Evolutionary conservation across 2,329 filamentous ascomycete species (phyloP).

Genomic region (Monosporascus ibericus): DNA sequence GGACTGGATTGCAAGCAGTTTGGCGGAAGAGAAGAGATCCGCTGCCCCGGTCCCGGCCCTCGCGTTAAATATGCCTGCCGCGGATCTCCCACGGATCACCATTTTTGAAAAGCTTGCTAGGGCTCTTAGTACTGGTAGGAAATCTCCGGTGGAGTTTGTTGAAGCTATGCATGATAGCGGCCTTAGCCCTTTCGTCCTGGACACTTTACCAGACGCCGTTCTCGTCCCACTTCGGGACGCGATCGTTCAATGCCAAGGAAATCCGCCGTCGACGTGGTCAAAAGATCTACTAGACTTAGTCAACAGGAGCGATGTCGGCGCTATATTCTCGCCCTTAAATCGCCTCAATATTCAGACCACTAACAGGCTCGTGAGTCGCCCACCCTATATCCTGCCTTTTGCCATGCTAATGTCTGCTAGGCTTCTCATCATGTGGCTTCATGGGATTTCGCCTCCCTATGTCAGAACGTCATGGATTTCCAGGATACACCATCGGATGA

Average conservation of each 20-base stretch:
- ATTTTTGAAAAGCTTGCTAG: constrained; percentile 65
- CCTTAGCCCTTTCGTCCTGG: constrained; percentile 61
- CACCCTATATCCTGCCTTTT: background rate
- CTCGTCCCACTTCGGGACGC: constrained; percentile 74
- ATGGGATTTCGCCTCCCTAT: constrained; percentile 75
- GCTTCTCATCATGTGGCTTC: constrained; percentile 58
- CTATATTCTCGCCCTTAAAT: constrained; percentile 49
- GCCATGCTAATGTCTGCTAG: constrained; percentile 29
- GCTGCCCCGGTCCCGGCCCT: constrained; percentile 13
- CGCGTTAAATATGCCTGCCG: constrained; percentile 16
- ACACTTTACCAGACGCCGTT: constrained; percentile 82
- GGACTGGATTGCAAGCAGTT: constrained; percentile 46
- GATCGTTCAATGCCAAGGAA: constrained; percentile 77
- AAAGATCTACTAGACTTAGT: constrained; percentile 67
- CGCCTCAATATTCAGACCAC: constrained; percentile 27
- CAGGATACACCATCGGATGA: constrained; percentile 62
- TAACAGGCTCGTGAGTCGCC: constrained; percentile 37
- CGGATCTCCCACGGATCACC: constrained; percentile 58
- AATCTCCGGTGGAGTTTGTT: constrained; percentile 55
- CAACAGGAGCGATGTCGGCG: constrained; percentile 73
- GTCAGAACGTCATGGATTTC: constrained; percentile 57
- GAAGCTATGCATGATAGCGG: constrained; percentile 68
- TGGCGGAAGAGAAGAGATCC: constrained; percentile 25
- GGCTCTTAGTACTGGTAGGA: constrained; percentile 44
- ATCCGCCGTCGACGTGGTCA: constrained; percentile 72